Conservation (phyloP, 345 rosid species). For the Sonneratia alba region DNA sequence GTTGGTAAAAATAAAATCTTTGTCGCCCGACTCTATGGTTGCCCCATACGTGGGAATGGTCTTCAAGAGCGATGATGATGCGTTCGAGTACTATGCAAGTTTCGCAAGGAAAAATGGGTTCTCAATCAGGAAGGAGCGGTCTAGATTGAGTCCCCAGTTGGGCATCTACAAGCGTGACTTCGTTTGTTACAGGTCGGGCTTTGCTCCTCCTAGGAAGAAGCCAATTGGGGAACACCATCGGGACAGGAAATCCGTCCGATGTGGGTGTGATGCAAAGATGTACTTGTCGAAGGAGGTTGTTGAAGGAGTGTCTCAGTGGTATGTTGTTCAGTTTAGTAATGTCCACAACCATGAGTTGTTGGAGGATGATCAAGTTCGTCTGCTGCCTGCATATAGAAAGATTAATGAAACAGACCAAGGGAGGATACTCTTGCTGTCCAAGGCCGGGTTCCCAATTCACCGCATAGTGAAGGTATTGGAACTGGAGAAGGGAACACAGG, state of each 20-base stretch:
- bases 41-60: conserved; percentile 84
- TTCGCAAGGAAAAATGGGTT: conserved; percentile 87
- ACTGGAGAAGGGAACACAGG: conserved; percentile 74
- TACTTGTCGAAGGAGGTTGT: conserved; percentile 72
- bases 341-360: conserved; percentile 89
- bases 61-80: conserved; percentile 74
- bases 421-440: conserved; percentile 73
- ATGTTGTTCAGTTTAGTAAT: conserved; percentile 83
- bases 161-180: conserved; percentile 86
- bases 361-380: conserved; percentile 86
- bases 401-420: conserved; percentile 83
- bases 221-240: conserved; percentile 81
- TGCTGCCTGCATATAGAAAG: conserved; percentile 91
- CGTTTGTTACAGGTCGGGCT: conserved; percentile 93
- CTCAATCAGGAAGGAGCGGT: conserved; percentile 84
- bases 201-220: conserved; percentile 86
- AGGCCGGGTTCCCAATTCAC: conserved; percentile 89
- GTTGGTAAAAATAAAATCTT: conserved; percentile 41
- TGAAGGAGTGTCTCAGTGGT: conserved; percentile 62
- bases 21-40: conserved; percentile 37
- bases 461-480: conserved; percentile 83
- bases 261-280: conserved; percentile 90
- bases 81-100: conserved; percentile 73
- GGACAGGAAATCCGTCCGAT: conserved; percentile 80
- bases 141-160: conserved; percentile 78